Evolutionary conservation across 2,329 filamentous ascomycete genomes (phyloP), one percentile per base, ranked within the genome.

Genomic region (Westerdykella sp.): DNA sequence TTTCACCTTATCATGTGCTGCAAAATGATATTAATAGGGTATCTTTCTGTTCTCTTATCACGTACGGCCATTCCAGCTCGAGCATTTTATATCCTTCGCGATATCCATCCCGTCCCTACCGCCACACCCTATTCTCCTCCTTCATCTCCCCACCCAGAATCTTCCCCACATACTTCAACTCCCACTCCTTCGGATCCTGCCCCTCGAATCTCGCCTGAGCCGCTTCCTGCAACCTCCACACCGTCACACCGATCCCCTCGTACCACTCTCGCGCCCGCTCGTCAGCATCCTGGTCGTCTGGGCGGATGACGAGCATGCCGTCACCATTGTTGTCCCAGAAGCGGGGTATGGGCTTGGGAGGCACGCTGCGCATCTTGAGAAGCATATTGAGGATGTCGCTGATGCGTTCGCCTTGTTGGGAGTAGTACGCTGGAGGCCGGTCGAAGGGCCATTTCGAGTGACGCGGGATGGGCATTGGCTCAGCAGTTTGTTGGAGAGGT

Each of bases 351-450:
- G 65, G 69, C 40, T 65, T 68, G 0, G 71, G 72, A 4, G 68
- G 69, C 4, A 74, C 65, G 11, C 64, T 67, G 6, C 79, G 75
- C 73, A 81, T 79, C 49, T 75, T 75, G 38, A 81, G 65, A 25
- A 81, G 63, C 69, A 78, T 79, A 44, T 74, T 70, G 4, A 81
- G 62, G 25, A 80, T 73, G 40, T 78, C 73, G 15, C 75, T 71
- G 48, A 82, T 80, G n/a, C 70, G 70, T 42, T 78, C 74, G 34
- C 75, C 78, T 60, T 81, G 77, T 37, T 69, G 69, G 37, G 71
- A 75, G 50, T 78, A 77, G 36, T 72, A 68, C 0, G 67, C 63
- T 1, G 78, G 75, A 4, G 70, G 66, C 46, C 71, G 72, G 47
- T 79, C 73, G 10, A 80, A 67, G 2, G 77, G 76, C 77, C 77